Conservation (phyloP, 2,329 filamentous ascomycete species). For the Diplocarpon mali region DNA sequence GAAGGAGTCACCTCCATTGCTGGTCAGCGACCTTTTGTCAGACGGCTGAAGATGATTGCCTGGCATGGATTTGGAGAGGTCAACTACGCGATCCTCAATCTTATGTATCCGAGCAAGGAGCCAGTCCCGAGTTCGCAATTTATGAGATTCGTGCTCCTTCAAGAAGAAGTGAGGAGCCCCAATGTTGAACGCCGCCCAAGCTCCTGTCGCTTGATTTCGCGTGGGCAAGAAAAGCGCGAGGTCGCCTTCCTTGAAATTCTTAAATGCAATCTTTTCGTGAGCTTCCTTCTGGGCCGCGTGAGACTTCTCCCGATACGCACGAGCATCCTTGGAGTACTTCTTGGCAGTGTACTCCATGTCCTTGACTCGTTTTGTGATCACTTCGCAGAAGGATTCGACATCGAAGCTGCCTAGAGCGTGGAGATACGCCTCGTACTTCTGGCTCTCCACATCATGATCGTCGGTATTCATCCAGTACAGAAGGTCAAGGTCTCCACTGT, state of each 20-base stretch:
- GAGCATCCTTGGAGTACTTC: constrained; percentile 84
- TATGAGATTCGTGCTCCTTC: constrained; percentile 81
- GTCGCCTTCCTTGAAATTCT: constrained; percentile 8
- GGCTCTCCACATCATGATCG: constrained; percentile 53
- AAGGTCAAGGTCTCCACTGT: constrained; percentile 58
- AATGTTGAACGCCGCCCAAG: constrained; percentile 98
- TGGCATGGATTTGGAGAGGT: constrained; percentile 66
- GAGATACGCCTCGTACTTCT: constrained; percentile 67
- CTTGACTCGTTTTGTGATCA: constrained; percentile 78
- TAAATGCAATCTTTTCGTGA: constrained; percentile 77
- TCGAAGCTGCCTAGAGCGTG: constrained; percentile 67
- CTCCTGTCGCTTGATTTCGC: constrained; percentile 82
- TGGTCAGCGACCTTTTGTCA: constrained; percentile 35
- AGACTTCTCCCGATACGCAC: constrained; percentile 77
- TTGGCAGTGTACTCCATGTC: constrained; percentile 88
- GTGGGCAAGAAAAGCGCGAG: constrained; percentile 87
- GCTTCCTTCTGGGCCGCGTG: constrained; percentile 72
- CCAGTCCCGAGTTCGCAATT: constrained; percentile 79
- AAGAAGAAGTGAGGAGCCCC: constrained; percentile 96
- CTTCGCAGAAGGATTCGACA: constrained; percentile 72
- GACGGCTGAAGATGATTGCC: constrained; percentile 20
- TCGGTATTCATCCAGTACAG: constrained; percentile 73
- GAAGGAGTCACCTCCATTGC: constrained; percentile 42
- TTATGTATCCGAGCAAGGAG: constrained; percentile 88
- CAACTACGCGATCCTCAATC: constrained; percentile 86